Conservation (phyloP, 768 basidiomycete genomes). For the Xerocomus potaroensis region DNA sequence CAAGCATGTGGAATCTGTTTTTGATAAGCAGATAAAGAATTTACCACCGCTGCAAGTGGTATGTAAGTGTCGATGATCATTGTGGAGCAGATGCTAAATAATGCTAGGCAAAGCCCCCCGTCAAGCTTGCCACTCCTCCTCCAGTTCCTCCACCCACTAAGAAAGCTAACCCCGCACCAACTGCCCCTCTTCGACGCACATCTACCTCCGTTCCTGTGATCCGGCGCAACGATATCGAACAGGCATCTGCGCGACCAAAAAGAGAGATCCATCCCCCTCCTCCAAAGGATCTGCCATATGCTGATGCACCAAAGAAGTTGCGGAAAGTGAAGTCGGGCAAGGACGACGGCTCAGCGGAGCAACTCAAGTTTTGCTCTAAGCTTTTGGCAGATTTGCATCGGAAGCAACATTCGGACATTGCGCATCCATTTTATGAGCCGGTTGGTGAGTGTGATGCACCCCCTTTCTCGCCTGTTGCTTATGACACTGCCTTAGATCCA, state of each 20-base stretch:
- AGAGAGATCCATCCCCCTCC: conserved; percentile 97
- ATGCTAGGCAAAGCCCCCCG: conserved; percentile 39
- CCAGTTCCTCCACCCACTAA: conserved; percentile 40
- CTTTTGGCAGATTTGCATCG: conserved; percentile 70
- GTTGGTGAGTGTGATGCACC: conserved; percentile 64
- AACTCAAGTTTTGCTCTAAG: conserved; percentile 79
- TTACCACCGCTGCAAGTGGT: conserved; percentile 78
- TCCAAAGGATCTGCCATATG: conserved; percentile 84
- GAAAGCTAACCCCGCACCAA: conserved; percentile 30
- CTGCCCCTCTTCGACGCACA: conserved; percentile 55
- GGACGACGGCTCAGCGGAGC: conserved; percentile 71
- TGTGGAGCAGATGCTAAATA: conserved; percentile 12
- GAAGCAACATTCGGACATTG: conserved; percentile 70
- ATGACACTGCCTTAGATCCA: conserved; percentile 50
- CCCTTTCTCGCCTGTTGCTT: background rate
- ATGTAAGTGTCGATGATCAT: conserved; percentile 31
- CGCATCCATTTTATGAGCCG: conserved; percentile 88
- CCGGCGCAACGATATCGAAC: conserved; percentile 65
- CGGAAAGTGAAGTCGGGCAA: conserved; percentile 56
- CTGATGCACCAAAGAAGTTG: conserved; percentile 67
- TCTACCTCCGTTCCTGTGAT: conserved; percentile 83
- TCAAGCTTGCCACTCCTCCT: conserved; percentile 39
- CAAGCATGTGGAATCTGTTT: conserved; percentile 74
- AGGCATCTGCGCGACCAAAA: conserved; percentile 74
- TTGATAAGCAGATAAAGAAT: conserved; percentile 85